Percentiles rank a stretch among this genome's conserved stretches.
These are phyloP conservation scores for Candida oleophila DNA, from an alignment of 805 yeast genomes.

Conservation along the genomic window DNA sequence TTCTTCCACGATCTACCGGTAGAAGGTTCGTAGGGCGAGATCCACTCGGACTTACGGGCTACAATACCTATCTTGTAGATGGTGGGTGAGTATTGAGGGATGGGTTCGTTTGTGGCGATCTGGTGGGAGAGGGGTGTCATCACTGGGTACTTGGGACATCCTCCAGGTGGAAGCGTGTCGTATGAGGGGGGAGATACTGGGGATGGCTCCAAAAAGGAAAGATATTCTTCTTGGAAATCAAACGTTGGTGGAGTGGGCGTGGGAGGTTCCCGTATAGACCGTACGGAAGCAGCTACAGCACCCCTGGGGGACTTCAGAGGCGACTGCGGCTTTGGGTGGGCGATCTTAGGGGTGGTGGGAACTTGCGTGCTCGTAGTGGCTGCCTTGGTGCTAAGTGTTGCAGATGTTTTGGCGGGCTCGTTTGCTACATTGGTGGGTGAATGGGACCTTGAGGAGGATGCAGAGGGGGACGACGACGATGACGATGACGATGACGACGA, in stretches of 20 bases:
- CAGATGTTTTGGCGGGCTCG: slow-evolving; percentile 2
- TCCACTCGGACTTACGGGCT: slow-evolving; percentile 69
- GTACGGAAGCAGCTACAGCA: not conserved
- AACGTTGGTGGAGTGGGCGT: not conserved
- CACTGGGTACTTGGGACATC: slow-evolving; percentile 41
- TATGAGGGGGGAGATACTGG: slow-evolving; percentile 41
- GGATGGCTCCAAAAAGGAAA: slow-evolving; percentile 34
- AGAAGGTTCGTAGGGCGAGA: slow-evolving; percentile 73
- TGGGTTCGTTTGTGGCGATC: slow-evolving; percentile 17
- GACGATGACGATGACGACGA: not conserved
- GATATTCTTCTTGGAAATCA: slow-evolving; percentile 18
- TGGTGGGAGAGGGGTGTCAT: slow-evolving; percentile 3
- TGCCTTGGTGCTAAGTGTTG: not conserved
- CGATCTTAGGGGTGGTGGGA: not conserved
- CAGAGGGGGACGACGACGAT: not conserved
- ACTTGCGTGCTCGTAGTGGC: not conserved
- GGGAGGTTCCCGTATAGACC: not conserved
- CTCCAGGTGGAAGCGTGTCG: slow-evolving; percentile 41
- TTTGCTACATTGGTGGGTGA: slow-evolving; percentile 1
- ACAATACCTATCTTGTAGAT: slow-evolving; percentile 58
- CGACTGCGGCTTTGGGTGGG: slow-evolving; percentile 1
- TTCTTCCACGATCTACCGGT: slow-evolving; percentile 69
- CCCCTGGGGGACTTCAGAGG: not conserved
- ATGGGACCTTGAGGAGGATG: slow-evolving; percentile 2
- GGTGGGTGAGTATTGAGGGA: slow-evolving; percentile 70